Evolutionary conservation across 305 asterid genomes (phyloP), one percentile per base, ranked within the genome.

Genomic region (Petunia hybrid): DNA sequence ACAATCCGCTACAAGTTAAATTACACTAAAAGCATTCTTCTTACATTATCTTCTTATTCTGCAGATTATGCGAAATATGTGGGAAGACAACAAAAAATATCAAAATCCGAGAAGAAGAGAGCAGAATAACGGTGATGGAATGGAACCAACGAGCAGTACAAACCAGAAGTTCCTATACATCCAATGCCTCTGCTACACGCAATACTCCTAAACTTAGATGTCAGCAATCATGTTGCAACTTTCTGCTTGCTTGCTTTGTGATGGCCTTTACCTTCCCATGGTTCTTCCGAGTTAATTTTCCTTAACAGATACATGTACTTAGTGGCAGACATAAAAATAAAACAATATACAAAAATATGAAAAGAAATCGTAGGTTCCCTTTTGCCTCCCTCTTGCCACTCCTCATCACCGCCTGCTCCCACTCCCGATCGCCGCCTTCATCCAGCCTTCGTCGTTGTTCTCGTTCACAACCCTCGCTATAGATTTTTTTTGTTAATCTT

Each of bases 21-120:
- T 22, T 22, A 22, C 31, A 22, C 31, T 22, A 22, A 22, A 22
- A 22, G 31, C 31, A 22, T 22, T 0, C 31, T 22, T 22, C 31
- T 22, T 22, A 22, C 31, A 22, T 22, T 22, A 22, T 22, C 31
- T 22, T 22, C 22, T 22, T 22, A 22, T 22, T 22, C 31, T 78
- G 70, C 90, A 91, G 93, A 78, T 45, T 74, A 35, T 91, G 93
- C 43, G 92, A 91, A 80, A 89, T 88, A 16, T 87, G 95, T 82
- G 90, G 91, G 5, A 80, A 83, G 65, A 77, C 65, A 9, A 91
- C 87, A 1, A 85, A 85, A 69, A 89, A 89, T 73, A 78, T 89
- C 2, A 43, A 71, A 71, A 59, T 39, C 14, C 61, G 59, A 5
- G 59, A 10, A 9, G 87, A 79, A 43, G 90, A 86, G 5, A 82